These are phyloP conservation scores for Scedosporium minutisporum DNA, from an alignment of 2,329 filamentous ascomycete species.

Conservation along the genomic window DNA sequence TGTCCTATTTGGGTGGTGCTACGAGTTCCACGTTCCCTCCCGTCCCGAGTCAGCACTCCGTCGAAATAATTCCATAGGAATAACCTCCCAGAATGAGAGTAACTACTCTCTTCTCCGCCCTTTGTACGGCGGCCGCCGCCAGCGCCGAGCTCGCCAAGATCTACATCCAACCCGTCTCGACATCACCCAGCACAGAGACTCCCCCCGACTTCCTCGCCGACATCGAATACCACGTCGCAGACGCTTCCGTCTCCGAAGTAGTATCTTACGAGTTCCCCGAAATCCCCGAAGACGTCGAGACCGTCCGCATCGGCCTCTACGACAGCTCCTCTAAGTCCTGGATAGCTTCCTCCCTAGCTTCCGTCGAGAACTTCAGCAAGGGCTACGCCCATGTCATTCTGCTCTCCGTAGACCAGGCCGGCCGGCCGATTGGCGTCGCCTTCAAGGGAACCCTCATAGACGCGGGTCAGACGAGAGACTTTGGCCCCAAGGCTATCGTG, in stretches of 20 bases:
- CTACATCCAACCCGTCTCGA: slow-evolving; percentile 42
- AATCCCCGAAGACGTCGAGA: slow-evolving; percentile 30
- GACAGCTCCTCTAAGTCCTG: slow-evolving; percentile 36
- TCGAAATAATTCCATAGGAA: not conserved
- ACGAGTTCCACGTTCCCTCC: not conserved
- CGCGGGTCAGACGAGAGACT: slow-evolving; percentile 55
- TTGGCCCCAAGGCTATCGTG: slow-evolving; percentile 50
- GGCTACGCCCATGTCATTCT: slow-evolving; percentile 50
- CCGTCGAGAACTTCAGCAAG: slow-evolving; percentile 48
- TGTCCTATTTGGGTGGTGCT: not conserved
- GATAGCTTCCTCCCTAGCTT: slow-evolving; percentile 45
- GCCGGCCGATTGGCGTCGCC: slow-evolving; percentile 38
- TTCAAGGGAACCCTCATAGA: slow-evolving; percentile 50
- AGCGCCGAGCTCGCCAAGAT: slow-evolving; percentile 36
- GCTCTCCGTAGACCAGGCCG: slow-evolving; percentile 33
- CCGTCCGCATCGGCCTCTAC: slow-evolving; percentile 50
- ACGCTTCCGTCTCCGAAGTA: slow-evolving; percentile 34
- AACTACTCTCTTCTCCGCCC: slow-evolving; percentile 27
- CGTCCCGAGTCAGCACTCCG: not conserved
- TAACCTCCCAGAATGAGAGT: slow-evolving; percentile 28
- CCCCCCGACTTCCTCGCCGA: slow-evolving; percentile 40
- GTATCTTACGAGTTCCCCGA: slow-evolving; percentile 48
- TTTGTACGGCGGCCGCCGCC: slow-evolving; percentile 32
- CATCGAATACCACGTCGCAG: slow-evolving; percentile 42
- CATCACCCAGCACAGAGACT: slow-evolving; percentile 16